Evolutionary conservation across 371 early-diverging fungal species (phyloP), one percentile per base, ranked within the genome.

Genomic region (Globomyces sp.): DNA sequence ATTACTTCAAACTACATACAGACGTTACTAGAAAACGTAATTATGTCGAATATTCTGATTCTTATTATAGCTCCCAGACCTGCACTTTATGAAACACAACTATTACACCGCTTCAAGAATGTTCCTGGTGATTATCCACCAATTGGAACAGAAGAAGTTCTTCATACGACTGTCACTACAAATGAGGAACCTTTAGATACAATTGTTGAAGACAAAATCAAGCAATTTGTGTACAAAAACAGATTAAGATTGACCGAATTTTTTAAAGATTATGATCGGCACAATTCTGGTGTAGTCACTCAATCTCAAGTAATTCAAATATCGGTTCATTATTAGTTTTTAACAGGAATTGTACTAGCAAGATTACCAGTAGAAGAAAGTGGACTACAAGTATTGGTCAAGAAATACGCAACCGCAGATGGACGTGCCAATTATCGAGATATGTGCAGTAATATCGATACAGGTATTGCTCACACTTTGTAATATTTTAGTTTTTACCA

Each of bases 1-100:
- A 83, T 67, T 83, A 83, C 65, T 80, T 82, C 67, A 81, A 82
- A 59, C 69, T 83, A 57, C 77, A 81, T 63, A 76, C 77, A 5
- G 80, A 82, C 44, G 80, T 80, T 1, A 83, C 80, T 66, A 67
- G 82, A 5, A 80, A 76, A 68, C 63, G 36, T 5, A 46, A 37
- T 9, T 43, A 46, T 10, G 40, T 2, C 10, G 64, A 24, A 9
- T 40, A 40, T 2, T 36, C 63, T 42, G 51, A 49, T 48, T 37
- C 49, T 6, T 44, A 58, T 58, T 49, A 13, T 63, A 37, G 73
- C 74, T 2, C 72, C 68, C 8, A 75, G 69, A 48, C 13, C 57
- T 6, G 10, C 43, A n/a, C 47, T 55, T 1, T 66, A 67, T 6
- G 57, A 70, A 24, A 24, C 24, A 24, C 24, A 24, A 24, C 24